Evolutionary conservation across 805 yeast genomes (phyloP), one percentile per base, ranked within the genome.

Genomic region (Scheffersomyces coipomensis): DNA sequence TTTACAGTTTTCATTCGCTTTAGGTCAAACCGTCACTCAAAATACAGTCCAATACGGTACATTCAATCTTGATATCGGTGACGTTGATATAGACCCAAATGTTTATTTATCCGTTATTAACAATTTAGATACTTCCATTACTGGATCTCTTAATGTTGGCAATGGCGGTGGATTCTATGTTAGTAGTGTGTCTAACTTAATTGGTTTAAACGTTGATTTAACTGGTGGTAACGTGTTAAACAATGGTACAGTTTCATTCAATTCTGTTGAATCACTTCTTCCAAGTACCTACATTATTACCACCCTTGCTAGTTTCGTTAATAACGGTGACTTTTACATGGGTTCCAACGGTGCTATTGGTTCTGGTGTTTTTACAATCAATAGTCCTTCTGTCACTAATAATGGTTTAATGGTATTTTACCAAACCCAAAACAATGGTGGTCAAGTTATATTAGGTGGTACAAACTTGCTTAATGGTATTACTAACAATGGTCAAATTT

Each of bases 101-200:
- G 62, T 47, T 3, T 53, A 47, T 36, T 60, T 52, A 46, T 57
- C 66, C 12, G 55, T 60, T 24, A 47, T 59, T 29, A 47, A 56
- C 35, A 53, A 53, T 35, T 44, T 53, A 7, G 11, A 45, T 13
- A 42, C 51, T 9, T 37, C 44, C 11, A 38, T 60, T 16, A 41
- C 51, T 27, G 66, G 68, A 21, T 16, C 30, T 16, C 41, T 62
- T 16, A 36, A 44, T 37, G 53, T 46, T 30, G 44, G 56, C 3
- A 48, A 40, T 23, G 45, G 50, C 7, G 64, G 63, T 25, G 56
- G 47, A 11, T 53, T 58, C 32, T 62, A 50, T 27, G 47, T 58
- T 18, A 39, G 57, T 9, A 43, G 56, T 15, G 33, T 47, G 9
- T 45, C 42, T 13, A 22, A 42, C 7, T 31, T 44, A 2, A 22